Evolutionary conservation across 2,329 filamentous ascomycete species (phyloP).

Genomic region (Pyrenochaeta sp.): DNA sequence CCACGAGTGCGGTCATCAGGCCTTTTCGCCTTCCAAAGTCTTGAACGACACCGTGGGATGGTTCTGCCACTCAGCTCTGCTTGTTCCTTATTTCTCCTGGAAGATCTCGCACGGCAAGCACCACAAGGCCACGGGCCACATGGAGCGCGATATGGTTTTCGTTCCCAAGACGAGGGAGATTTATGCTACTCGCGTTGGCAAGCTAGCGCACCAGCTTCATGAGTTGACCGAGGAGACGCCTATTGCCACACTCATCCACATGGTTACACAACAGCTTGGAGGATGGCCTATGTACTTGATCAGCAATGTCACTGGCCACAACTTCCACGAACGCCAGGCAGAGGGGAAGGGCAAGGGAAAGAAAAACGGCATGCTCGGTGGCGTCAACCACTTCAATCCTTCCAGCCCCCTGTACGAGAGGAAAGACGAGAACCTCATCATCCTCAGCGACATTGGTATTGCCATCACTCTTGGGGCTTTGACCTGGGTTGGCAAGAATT

Average conservation of each 20-base stretch:
- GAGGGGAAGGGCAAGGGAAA: constrained; percentile 96
- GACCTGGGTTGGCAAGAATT: constrained; percentile 74
- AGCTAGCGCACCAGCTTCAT: constrained; percentile 77
- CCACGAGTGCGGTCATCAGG: constrained; percentile 96
- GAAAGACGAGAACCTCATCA: constrained; percentile 86
- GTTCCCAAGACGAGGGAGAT: constrained; percentile 88
- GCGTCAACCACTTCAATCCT: constrained; percentile 96
- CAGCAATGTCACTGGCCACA: constrained; percentile 94
- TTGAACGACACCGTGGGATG: constrained; percentile 93
- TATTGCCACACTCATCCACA: constrained; percentile 75
- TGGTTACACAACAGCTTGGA: constrained; percentile 84
- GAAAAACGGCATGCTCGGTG: constrained; percentile 77
- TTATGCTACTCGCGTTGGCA: constrained; percentile 78
- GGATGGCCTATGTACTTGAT: constrained; percentile 94
- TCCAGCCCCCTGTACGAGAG: constrained; percentile 88
- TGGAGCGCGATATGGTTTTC: constrained; percentile 99
- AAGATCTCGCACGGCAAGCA: constrained; percentile 99
- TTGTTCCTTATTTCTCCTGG: constrained; percentile 99
- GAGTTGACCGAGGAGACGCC: constrained; percentile 97
- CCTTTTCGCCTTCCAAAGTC: constrained; percentile 90
- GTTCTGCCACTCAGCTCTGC: constrained; percentile 84
- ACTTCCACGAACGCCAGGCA: constrained; percentile 87
- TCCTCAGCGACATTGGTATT: constrained; percentile 83
- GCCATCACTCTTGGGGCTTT: constrained; percentile 68
- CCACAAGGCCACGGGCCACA: constrained; percentile 97